These are phyloP conservation scores for Monosporozyma siamensis DNA, from an alignment of 805 yeast species.

Conservation along the genomic window DNA sequence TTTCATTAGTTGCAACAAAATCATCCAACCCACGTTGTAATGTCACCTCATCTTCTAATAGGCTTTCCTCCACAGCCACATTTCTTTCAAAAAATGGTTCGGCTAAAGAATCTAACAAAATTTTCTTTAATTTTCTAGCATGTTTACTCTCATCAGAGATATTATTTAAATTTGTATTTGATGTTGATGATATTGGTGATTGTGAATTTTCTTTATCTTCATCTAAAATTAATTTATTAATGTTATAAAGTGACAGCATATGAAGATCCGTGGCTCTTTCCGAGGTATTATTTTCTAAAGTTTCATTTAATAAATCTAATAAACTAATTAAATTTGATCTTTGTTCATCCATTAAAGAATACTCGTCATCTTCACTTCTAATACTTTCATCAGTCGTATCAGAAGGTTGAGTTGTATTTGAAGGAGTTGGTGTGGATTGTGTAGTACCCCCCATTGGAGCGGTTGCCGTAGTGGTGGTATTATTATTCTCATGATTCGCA, in stretches of 20 bases:
- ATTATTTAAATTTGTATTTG: neutral
- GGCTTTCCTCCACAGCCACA: slow-evolving; percentile 13
- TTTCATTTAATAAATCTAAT: slow-evolving; percentile 25
- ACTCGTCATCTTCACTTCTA: neutral
- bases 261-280: slow-evolving; percentile 26
- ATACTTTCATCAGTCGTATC: neutral
- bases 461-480: neutral
- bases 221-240: slow-evolving; percentile 24
- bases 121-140: slow-evolving; percentile 16
- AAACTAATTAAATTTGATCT: slow-evolving; percentile 24
- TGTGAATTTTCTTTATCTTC: slow-evolving; percentile 6
- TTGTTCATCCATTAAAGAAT: slow-evolving; percentile 12
- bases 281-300: slow-evolving; percentile 25
- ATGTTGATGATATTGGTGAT: slow-evolving; percentile 1
- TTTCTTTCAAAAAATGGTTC: slow-evolving; percentile 29
- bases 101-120: slow-evolving; percentile 27
- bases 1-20: slow-evolving; percentile 3
- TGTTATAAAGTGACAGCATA: slow-evolving; percentile 27
- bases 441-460: no score
- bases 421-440: neutral
- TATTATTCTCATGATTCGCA: neutral
- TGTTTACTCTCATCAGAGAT: slow-evolving; percentile 6
- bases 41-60: slow-evolving; percentile 14
- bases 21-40: slow-evolving; percentile 31
- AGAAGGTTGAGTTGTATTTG: neutral